A percentile compares a stretch with the other conserved stretches of the same genome.
Evolutionary conservation across 441 rosid genomes (phyloP).

Genomic region (Populus hybrid): DNA sequence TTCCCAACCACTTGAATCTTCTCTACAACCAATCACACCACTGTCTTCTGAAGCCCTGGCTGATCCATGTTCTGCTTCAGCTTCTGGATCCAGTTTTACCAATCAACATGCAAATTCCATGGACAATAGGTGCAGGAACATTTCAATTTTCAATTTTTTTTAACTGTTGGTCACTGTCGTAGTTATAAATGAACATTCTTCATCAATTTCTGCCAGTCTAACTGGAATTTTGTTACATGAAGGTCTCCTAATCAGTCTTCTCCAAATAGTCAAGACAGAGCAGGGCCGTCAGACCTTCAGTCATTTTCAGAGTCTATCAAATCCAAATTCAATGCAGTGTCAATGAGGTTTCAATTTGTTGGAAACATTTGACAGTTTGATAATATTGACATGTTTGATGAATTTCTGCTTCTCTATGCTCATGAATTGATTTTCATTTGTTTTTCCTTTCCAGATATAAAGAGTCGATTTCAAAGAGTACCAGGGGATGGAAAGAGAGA

Average conservation of each 20-base stretch:
- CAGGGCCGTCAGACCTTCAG: conserved; percentile 79
- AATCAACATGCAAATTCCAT: conserved; percentile 31
- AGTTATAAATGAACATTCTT: background rate
- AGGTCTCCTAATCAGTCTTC: conserved; percentile 58
- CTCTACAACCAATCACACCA: conserved; percentile 25
- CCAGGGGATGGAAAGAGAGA: conserved; percentile 73
- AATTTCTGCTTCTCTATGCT: no score
- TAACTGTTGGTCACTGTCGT: background rate
- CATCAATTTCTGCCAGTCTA: background rate
- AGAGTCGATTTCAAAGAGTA: conserved; percentile 68
- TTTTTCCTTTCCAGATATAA: conserved; percentile 43
- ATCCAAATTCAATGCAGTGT: conserved; percentile 70
- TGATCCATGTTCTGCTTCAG: conserved; percentile 42
- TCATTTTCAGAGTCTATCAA: conserved; percentile 82
- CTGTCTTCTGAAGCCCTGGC: conserved; percentile 32
- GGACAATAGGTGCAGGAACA: conserved; percentile 46
- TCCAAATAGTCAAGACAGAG: conserved; percentile 65
- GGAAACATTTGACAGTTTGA: background rate
- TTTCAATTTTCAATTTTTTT: background rate
- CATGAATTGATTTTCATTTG: background rate
- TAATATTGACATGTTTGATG: no score
- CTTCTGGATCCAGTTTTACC: conserved; percentile 43
- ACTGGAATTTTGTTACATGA: conserved; percentile 12
- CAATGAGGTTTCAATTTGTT: conserved; percentile 49
- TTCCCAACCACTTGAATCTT: conserved; percentile 39